phyloP scores from a whole-genome alignment of 2,329 filamentous ascomycete genomes.

The Apiospora saccharicola region DNA sequence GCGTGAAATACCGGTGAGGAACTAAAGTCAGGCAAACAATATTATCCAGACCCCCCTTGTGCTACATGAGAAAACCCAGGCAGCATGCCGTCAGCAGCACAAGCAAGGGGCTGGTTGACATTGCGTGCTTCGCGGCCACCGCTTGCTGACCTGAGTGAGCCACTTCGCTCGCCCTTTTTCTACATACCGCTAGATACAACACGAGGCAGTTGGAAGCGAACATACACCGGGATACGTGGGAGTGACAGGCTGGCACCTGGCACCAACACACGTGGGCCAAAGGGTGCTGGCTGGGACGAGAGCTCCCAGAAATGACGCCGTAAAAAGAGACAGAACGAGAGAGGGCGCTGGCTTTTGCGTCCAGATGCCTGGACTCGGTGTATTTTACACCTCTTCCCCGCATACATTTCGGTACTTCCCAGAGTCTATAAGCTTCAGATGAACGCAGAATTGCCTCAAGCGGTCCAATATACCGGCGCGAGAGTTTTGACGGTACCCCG shows the following conservation, averaged over 20 bases:
- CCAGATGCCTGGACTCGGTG: neutral
- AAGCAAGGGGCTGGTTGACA: neutral
- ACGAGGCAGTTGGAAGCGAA: neutral
- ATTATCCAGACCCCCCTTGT: neutral
- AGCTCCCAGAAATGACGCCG: neutral
- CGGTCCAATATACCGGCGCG: neutral
- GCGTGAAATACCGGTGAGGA: neutral
- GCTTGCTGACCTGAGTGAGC: neutral
- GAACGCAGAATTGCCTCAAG: slow-evolving; percentile 18
- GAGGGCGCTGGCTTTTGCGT: neutral
- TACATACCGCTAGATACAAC: neutral
- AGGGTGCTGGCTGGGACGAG: neutral
- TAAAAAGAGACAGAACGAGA: neutral
- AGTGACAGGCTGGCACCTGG: neutral
- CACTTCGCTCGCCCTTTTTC: neutral
- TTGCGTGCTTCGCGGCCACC: neutral
- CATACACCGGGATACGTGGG: neutral
- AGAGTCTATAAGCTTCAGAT: slow-evolving; percentile 17
- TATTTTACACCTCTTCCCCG: neutral
- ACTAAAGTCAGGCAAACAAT: neutral
- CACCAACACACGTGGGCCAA: neutral
- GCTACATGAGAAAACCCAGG: neutral
- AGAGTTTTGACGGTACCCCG: slow-evolving; percentile 10
- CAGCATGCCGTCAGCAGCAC: slow-evolving; percentile 14
- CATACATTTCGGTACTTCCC: slow-evolving; percentile 5